Evolutionary conservation across 2,329 filamentous ascomycete species (phyloP), one percentile per base, ranked within the genome.

Genomic region (Fusarium brachygibbosum): DNA sequence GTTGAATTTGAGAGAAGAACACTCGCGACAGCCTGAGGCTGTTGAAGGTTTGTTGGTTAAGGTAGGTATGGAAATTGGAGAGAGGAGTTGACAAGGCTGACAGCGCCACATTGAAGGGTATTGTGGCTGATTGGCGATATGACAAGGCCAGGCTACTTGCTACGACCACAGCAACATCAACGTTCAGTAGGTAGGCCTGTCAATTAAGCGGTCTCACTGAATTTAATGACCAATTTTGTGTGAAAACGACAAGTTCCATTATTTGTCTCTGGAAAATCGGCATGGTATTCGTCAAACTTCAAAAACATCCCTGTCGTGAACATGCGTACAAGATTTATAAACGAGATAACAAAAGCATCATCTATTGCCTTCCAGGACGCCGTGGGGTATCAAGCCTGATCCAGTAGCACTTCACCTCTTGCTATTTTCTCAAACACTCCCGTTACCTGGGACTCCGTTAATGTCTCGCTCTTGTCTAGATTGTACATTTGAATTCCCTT

Each of bases 401-500:
- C 41, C 42, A 60, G 28, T 40, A 48, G 34, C 41, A 52, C 54
- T 34, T 60, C n/a, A n/a, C 35, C 41, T 19, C 21, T 4, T 48
- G 28, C 32, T 60, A 66, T 48, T 16, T 28, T 41, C 5, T 35
- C 29, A 49, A 49, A 53, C 32, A 63, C 28, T 2, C 14, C 23
- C 16, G 34, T 38, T 28, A 69, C 57, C 29, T 54, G 48, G 11
- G 51, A 19, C 32, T 66, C 56, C 14, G 44, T 23, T 19, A 69
- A 31, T 32, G 40, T 37, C 45, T 57, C 42, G 12, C n/a, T 41
- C 13, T 34, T 51, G 1, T 29, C 32, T 25, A 71, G 49, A 58
- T 73, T 58, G 50, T 71, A 67, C 58, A 72, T 71, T 12, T 50
- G 51, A 32, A 72, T 72, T 4, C 70, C 70, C 21, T 58, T 45